Conservation (phyloP, 2,329 filamentous ascomycete species). For the Fusarium burgessii region DNA sequence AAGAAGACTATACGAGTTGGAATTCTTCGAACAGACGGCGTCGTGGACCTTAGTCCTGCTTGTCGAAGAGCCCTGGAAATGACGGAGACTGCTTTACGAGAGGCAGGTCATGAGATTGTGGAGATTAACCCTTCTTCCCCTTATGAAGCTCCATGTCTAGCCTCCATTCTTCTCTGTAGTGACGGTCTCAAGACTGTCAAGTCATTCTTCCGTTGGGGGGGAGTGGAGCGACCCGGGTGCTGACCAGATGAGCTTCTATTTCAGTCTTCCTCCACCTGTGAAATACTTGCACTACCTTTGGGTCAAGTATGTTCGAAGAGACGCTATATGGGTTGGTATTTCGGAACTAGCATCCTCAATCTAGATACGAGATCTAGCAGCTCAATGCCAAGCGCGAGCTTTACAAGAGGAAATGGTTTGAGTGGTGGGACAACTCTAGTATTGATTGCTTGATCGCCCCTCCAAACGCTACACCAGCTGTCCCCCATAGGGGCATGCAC, state of each 20-base stretch:
- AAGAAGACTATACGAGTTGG: constrained; percentile 67
- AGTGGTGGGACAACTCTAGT: constrained; percentile 81
- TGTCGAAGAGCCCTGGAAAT: constrained; percentile 81
- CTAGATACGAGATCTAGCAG: constrained; percentile 83
- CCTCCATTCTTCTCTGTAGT: constrained; percentile 82
- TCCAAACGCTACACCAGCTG: constrained; percentile 90
- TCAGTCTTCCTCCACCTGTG: constrained; percentile 77
- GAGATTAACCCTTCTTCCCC: constrained; percentile 74
- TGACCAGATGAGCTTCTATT: constrained; percentile 78
- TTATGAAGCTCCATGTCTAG: constrained; percentile 80
- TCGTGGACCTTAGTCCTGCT: constrained; percentile 88
- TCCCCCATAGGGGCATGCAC: constrained; percentile 88
- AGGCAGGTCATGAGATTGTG: constrained; percentile 80
- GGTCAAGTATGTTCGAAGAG: constrained; percentile 84
- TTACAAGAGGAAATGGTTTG: constrained; percentile 82
- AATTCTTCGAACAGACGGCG: constrained; percentile 81
- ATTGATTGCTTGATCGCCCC: constrained; percentile 85
- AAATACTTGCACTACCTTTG: constrained; percentile 91
- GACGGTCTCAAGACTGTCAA: constrained; percentile 87
- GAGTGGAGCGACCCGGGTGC: constrained; percentile 86
- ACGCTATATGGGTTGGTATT: constrained; percentile 82
- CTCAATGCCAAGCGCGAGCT: constrained; percentile 81
- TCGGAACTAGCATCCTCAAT: constrained; percentile 78
- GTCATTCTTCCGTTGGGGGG: constrained; percentile 79
- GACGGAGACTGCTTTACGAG: constrained; percentile 74